These are phyloP conservation scores for Monilinia vaccinii-corymbosi DNA, from an alignment of 2,329 filamentous ascomycete genomes.

Conservation along the genomic window DNA sequence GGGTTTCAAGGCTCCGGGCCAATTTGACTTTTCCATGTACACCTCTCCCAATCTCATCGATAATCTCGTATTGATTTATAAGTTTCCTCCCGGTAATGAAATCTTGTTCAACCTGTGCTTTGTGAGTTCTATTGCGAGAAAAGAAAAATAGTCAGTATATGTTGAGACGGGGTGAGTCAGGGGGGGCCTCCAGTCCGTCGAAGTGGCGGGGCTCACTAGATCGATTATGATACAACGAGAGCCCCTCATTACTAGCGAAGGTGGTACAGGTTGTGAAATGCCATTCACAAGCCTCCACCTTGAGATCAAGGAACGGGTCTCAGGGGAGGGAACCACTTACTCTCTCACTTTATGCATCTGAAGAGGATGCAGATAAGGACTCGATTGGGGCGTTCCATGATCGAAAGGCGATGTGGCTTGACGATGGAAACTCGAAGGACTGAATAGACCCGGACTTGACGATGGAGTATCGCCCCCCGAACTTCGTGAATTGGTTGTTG, in stretches of 20 bases:
- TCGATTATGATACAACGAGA: not conserved
- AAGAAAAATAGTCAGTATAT: slow-evolving; percentile 16
- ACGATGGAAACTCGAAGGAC: slow-evolving; percentile 36
- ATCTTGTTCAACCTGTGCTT: slow-evolving; percentile 84
- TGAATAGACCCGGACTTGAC: slow-evolving; percentile 55
- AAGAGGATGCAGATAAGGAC: slow-evolving; percentile 59
- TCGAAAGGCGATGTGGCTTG: slow-evolving; percentile 34
- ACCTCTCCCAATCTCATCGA: slow-evolving; percentile 90
- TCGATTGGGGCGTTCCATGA: slow-evolving; percentile 43
- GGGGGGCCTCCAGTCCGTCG: not conserved
- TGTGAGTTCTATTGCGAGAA: slow-evolving; percentile 60
- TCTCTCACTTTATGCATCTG: slow-evolving; percentile 69
- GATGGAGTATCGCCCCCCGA: slow-evolving; percentile 45
- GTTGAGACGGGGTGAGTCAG: not conserved
- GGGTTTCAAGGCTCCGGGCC: slow-evolving; percentile 67
- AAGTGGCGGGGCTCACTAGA: not conserved
- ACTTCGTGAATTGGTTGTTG: slow-evolving; percentile 17
- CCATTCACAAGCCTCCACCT: not conserved
- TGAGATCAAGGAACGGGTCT: not conserved
- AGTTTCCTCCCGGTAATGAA: slow-evolving; percentile 83
- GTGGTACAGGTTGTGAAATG: not conserved
- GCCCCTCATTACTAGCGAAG: not conserved
- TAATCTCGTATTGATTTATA: slow-evolving; percentile 96
- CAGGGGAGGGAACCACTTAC: slow-evolving; percentile 40
- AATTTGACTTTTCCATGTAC: slow-evolving; percentile 98